Base-by-base conservation (phyloP, 2,329 filamentous ascomycete genomes). In the Penicillium nordicum region DNA sequence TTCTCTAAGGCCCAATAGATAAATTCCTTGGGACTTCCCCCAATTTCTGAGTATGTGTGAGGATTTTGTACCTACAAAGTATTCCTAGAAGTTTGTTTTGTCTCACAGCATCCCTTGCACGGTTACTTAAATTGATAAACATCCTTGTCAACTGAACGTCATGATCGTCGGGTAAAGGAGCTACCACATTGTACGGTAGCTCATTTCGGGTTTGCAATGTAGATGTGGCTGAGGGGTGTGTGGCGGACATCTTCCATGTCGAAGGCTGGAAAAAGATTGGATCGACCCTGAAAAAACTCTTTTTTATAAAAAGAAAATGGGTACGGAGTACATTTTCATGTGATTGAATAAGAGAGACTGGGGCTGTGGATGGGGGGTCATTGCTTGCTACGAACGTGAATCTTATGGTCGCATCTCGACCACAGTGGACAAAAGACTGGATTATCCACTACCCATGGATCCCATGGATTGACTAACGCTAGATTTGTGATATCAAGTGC, bases 371-470 rank as follows among this genome's bases (percentile, higher is more conserved):
- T 53, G 16, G 56, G 18, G 18, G 60, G 60, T 65, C 62, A 64
- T 64, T 51, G 61, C 61, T 41, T 56, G 25, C 43, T 7, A 50
- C 16, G 29, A 30, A 30, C 29, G 21, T 32, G 40, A 34, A 57
- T 52, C 51, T 42, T 14, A 10, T 34, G 41, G 34, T 53, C 16
- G 21, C 10, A 47, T 53, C 12, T 27, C 21, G 44, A 48, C 60
- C 60, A 58, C 10, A 25, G 23, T 27, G 21, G 23, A 27, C 2
- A 18, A 6, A 57, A 60, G 36, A 62, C 40, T 65, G 63, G 62
- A 60, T 54, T 42, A 46, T 30, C 37, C 57, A 50, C 36, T 62
- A 43, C 8, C 41, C 42, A 21, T 21, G 21, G 21, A 21, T 21
- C 21, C 21, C 21, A 53, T 42, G 58, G 34, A 46, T 23, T n/a